Percentiles rank a stretch among this genome's conserved stretches.
phyloP scores from a whole-genome alignment of 352 stramenopile species.

The Phytophthora rubi region DNA sequence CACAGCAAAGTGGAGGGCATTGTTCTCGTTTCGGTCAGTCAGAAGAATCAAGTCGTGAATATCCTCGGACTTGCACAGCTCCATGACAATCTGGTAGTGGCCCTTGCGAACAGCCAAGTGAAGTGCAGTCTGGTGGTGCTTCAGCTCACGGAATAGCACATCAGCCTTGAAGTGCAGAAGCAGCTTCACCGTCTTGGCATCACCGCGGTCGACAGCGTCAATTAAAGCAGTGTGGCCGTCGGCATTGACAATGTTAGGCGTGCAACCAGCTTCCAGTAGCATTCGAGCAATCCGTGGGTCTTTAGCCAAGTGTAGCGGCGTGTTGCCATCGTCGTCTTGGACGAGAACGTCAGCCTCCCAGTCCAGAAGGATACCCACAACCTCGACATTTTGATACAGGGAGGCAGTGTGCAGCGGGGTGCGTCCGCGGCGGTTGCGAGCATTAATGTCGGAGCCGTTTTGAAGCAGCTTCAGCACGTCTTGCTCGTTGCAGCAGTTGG shows the following conservation, averaged over 20 bases:
- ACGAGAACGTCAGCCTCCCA: conserved; percentile 83
- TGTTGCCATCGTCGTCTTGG: conserved; percentile 87
- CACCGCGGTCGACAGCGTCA: conserved; percentile 77
- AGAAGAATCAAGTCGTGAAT: conserved; percentile 69
- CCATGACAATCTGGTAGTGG: conserved; percentile 88
- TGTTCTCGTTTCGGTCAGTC: conserved; percentile 88
- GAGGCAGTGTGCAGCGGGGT: conserved; percentile 86
- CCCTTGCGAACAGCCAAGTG: conserved; percentile 85
- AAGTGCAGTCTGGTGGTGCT: conserved; percentile 85
- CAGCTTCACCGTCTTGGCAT: conserved; percentile 76
- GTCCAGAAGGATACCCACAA: conserved; percentile 81
- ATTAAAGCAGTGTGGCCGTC: conserved; percentile 84
- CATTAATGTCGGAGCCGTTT: conserved; percentile 88
- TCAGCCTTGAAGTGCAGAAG: conserved; percentile 87
- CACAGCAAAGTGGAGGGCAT: conserved; percentile 83
- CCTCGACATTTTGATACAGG: conserved; percentile 82
- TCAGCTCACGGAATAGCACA: conserved; percentile 85
- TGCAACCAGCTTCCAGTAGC: conserved; percentile 83
- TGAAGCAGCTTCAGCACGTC: conserved; percentile 87
- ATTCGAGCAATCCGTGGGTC: conserved; percentile 81
- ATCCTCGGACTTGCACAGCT: conserved; percentile 80
- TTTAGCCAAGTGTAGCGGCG: conserved; percentile 80
- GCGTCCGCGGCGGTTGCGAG: conserved; percentile 75
- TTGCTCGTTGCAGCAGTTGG: conserved; percentile 88
- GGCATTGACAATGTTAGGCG: conserved; percentile 85